These are phyloP conservation scores for Penicillium dipodomyicola DNA, from an alignment of 495 filamentous ascomycete genomes.

Conservation along the genomic window DNA sequence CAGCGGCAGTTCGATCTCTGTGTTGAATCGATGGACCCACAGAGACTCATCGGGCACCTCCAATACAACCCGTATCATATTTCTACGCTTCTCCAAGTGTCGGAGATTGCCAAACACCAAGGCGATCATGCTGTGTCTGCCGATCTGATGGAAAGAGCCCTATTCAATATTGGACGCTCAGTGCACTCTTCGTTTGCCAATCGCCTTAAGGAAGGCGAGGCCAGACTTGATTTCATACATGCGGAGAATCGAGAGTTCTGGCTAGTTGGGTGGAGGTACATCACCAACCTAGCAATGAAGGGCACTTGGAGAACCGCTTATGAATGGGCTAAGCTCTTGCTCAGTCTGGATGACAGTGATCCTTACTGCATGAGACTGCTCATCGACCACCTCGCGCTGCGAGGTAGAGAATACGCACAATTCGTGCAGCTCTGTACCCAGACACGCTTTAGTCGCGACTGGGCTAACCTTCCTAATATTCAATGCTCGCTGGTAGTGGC, in stretches of 20 bases:
- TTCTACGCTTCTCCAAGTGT: constrained; percentile 88
- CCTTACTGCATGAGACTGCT: constrained; percentile 77
- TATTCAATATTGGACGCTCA: constrained; percentile 90
- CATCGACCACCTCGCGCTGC: constrained; percentile 80
- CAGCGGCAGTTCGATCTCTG: constrained; percentile 74
- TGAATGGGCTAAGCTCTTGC: constrained; percentile 86
- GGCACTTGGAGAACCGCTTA: constrained; percentile 91
- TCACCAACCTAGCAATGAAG: constrained; percentile 77
- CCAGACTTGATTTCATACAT: constrained; percentile 71
- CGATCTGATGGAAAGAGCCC: constrained; percentile 84
- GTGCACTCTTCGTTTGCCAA: constrained; percentile 74
- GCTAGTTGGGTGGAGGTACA: constrained; percentile 85
- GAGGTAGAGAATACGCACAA: constrained; percentile 71
- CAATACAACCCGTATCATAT: constrained; percentile 85
- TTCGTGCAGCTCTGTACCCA: constrained; percentile 69
- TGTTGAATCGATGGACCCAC: constrained; percentile 79
- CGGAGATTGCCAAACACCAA: constrained; percentile 86
- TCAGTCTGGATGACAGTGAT: constrained; percentile 74
- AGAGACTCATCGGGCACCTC: constrained; percentile 62
- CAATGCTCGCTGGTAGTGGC: constrained; percentile 73
- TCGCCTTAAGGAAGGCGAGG: constrained; percentile 73
- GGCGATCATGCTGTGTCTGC: constrained; percentile 79
- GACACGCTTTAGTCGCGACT: constrained; percentile 51
- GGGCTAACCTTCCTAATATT: constrained; percentile 58
- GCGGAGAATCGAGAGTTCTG: constrained; percentile 90